Conservation (phyloP, 768 basidiomycete genomes). For the Leccinum olivaceopallidum region DNA sequence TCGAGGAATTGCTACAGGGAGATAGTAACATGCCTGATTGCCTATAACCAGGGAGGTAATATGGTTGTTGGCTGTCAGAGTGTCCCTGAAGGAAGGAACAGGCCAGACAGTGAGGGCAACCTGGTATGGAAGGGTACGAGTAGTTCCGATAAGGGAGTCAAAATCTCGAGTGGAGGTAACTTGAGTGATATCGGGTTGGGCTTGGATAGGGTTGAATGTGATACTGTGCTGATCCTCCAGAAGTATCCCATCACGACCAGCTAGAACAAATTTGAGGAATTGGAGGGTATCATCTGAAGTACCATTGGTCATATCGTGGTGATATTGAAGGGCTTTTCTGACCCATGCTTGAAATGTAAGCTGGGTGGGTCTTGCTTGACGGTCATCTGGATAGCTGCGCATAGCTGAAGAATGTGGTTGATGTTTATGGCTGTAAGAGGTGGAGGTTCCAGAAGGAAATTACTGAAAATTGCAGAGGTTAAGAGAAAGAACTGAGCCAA, state of each 20-base stretch:
- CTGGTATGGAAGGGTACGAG: not conserved
- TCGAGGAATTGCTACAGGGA: not conserved
- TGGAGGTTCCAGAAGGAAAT: not conserved
- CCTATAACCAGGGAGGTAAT: not conserved
- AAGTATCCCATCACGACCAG: not conserved
- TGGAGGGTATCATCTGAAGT: not conserved
- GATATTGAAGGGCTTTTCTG: not conserved
- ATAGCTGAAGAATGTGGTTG: not conserved
- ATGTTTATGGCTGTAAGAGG: not conserved
- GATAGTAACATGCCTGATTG: not conserved
- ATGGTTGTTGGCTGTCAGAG: not conserved
- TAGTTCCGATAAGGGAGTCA: slow-evolving; percentile 10
- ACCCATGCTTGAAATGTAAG: not conserved
- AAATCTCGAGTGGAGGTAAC: not conserved
- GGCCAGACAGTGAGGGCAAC: not conserved
- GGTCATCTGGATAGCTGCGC: not conserved
- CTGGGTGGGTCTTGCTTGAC: not conserved
- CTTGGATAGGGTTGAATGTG: not conserved
- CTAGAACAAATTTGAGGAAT: slow-evolving; percentile 8
- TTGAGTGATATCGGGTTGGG: not conserved
- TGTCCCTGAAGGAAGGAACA: not conserved
- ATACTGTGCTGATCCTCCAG: not conserved
- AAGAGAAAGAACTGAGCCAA: not conserved
- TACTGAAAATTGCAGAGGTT: too few relatives aligned
- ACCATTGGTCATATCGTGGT: not conserved